Percentiles rank a stretch among this genome's conserved stretches.
These are phyloP conservation scores for Podospora comata DNA, from an alignment of 495 filamentous ascomycete genomes.

Conservation along the genomic window DNA sequence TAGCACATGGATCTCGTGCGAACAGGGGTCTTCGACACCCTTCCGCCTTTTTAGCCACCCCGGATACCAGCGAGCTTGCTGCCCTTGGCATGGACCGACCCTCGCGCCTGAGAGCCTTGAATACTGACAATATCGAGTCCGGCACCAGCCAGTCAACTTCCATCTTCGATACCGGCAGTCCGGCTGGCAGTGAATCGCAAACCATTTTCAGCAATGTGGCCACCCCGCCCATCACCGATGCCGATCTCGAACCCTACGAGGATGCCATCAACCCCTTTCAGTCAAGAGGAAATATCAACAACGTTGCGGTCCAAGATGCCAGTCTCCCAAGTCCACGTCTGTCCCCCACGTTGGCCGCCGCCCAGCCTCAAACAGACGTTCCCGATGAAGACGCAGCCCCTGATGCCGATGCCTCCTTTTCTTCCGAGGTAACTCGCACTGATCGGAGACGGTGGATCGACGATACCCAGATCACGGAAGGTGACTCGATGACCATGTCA, in stretches of 20 bases:
- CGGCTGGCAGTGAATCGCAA: constrained; percentile 43
- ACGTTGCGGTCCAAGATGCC: constrained; percentile 71
- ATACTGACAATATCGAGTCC: constrained; percentile 38
- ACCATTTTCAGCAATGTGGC: constrained; percentile 53
- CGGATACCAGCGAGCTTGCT: constrained; percentile 44
- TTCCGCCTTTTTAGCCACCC: constrained; percentile 46
- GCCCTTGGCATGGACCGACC: constrained; percentile 27
- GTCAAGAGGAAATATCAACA: constrained; percentile 54
- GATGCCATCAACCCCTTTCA: constrained; percentile 39
- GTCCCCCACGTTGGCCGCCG: constrained; percentile 83
- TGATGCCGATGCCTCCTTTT: constrained; percentile 34
- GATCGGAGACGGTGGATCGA: constrained; percentile 27
- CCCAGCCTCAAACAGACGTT: constrained; percentile 50
- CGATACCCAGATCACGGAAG: constrained; percentile 31
- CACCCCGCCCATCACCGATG: constrained; percentile 55
- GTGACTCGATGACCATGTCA: constrained; percentile 24
- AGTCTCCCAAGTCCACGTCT: constrained; percentile 93
- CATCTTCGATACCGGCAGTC: constrained; percentile 46
- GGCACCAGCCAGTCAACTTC: constrained; percentile 46
- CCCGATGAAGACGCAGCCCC: constrained; percentile 42
- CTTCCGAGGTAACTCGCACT: constrained; percentile 23
- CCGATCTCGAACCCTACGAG: constrained; percentile 48
- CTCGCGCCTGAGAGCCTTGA: constrained; percentile 31
- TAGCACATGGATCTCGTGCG: constrained; percentile 29
- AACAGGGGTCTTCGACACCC: constrained; percentile 25